phyloP scores from a whole-genome alignment of 768 basidiomycete species.

The Lentinula sp. region DNA sequence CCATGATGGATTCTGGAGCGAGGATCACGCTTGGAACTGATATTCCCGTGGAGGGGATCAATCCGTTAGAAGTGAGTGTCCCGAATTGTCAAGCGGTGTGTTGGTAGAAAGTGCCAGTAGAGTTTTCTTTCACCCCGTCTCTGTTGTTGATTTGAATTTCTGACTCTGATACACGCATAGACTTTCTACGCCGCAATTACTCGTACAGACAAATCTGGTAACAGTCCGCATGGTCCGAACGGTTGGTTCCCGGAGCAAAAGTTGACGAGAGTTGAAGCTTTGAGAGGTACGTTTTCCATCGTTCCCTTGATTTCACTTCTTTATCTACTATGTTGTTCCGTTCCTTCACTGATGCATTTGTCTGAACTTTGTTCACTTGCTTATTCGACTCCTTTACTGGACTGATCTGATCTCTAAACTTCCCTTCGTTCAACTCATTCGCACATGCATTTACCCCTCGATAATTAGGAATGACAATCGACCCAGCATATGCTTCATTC shows the following conservation, averaged over 20 bases:
- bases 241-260: slow-evolving; percentile 89
- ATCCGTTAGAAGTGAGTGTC: slow-evolving; percentile 20
- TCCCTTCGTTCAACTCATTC: too few relatives aligned
- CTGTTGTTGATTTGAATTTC: neutral
- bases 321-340: too few relatives aligned
- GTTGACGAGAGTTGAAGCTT: slow-evolving; percentile 68
- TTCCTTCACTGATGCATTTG: too few relatives aligned
- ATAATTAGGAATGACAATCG: slow-evolving; percentile 74
- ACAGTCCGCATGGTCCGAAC: slow-evolving; percentile 73
- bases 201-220: slow-evolving; percentile 59
- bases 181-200: slow-evolving; percentile 86
- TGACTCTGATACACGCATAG: slow-evolving; percentile 44
- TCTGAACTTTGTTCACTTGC: neutral
- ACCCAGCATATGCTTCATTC: slow-evolving; percentile 85
- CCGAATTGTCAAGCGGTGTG: too few relatives aligned
- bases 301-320: too few relatives aligned
- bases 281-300: slow-evolving; percentile 43
- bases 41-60: slow-evolving; percentile 83
- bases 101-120: too few relatives aligned
- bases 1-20: slow-evolving; percentile 57
- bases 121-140: neutral
- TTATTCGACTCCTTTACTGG: neutral
- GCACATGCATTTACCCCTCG: neutral
- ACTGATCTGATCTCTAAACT: too few relatives aligned
- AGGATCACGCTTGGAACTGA: slow-evolving; percentile 80